Conservation (phyloP, 768 basidiomycete species). For the Trametes cinnabarina region DNA sequence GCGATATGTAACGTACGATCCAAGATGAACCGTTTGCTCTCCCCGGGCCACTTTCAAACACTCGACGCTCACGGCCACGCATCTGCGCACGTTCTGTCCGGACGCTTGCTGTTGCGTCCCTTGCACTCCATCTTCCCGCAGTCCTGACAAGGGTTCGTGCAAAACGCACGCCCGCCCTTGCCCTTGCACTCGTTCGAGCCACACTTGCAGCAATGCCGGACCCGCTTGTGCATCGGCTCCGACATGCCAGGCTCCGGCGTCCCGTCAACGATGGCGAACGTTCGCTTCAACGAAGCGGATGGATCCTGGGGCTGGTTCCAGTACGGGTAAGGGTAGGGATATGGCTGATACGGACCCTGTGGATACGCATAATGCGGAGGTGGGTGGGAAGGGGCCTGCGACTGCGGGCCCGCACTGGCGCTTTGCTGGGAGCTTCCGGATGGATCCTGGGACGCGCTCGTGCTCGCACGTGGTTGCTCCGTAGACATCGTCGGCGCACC, state of each 20-base stretch:
- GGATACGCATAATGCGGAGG: constrained; percentile 16
- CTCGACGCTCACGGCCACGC: constrained; percentile 36
- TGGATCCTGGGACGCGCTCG: constrained; percentile 14
- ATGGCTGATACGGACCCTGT: constrained; percentile 20
- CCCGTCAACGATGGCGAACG: constrained; percentile 27
- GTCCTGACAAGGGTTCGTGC: constrained; percentile 73
- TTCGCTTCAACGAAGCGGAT: constrained; percentile 25
- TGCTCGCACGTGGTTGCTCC: constrained; percentile 27
- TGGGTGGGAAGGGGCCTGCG: constrained; percentile 11
- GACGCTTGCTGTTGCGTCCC: constrained; percentile 74
- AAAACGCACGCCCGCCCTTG: constrained; percentile 75
- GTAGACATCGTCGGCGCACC: constrained; percentile 2
- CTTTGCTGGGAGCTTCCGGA: constrained; percentile 9
- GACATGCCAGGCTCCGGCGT: constrained; percentile 19
- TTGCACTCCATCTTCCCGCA: constrained; percentile 79
- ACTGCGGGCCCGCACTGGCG: constrained; percentile 4
- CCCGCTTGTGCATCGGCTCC: constrained; percentile 48
- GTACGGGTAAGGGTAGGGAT: constrained; percentile 25
- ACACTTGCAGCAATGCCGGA: constrained; percentile 81
- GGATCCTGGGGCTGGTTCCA: constrained; percentile 19
- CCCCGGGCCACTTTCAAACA: no score
- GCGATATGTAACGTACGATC: no score
- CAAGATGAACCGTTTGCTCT: no score
- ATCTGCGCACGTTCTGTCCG: constrained; percentile 71
- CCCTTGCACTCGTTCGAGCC: constrained; percentile 81